Evolutionary conservation across 2,329 filamentous ascomycete species (phyloP).

Genomic region (Talaromyces sp.): DNA sequence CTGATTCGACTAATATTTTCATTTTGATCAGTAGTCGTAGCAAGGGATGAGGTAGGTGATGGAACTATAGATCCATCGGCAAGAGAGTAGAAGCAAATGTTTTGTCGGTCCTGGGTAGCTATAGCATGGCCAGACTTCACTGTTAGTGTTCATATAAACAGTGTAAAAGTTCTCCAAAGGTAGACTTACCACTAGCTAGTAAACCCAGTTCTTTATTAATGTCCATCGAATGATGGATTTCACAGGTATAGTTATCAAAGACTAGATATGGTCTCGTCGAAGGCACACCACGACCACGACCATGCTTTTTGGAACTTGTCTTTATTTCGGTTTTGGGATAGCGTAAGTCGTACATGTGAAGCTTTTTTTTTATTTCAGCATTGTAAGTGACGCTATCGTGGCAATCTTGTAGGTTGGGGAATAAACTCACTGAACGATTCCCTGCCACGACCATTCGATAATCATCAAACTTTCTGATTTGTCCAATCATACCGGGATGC

Average conservation of each 20-base stretch:
- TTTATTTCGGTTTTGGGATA: constrained; percentile 22
- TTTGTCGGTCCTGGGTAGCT: constrained; percentile 30
- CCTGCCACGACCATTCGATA: constrained; percentile 34
- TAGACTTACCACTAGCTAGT: constrained; percentile 32
- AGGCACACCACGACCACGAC: constrained; percentile 26
- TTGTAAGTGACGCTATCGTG: too few relatives aligned
- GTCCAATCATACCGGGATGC: constrained; percentile 31
- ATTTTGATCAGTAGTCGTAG: constrained; percentile 21
- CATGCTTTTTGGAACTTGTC: constrained; percentile 24
- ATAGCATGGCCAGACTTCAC: not conserved
- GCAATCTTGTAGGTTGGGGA: not conserved
- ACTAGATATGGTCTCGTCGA: constrained; percentile 33
- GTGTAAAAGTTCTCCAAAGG: not conserved
- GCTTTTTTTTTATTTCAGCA: constrained; percentile 25
- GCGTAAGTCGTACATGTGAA: constrained; percentile 41
- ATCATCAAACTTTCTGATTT: constrained; percentile 33
- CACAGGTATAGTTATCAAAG: constrained; percentile 30
- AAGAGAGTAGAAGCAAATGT: constrained; percentile 36
- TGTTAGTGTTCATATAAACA: not conserved
- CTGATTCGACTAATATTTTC: constrained; percentile 25
- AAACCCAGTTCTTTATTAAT: constrained; percentile 34
- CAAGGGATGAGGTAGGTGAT: constrained; percentile 22
- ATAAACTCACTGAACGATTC: constrained; percentile 25
- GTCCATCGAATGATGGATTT: constrained; percentile 30
- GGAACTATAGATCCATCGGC: constrained; percentile 29